These are phyloP conservation scores for Calonectria pteridis DNA, from an alignment of 2,329 filamentous ascomycete genomes.

Conservation along the genomic window DNA sequence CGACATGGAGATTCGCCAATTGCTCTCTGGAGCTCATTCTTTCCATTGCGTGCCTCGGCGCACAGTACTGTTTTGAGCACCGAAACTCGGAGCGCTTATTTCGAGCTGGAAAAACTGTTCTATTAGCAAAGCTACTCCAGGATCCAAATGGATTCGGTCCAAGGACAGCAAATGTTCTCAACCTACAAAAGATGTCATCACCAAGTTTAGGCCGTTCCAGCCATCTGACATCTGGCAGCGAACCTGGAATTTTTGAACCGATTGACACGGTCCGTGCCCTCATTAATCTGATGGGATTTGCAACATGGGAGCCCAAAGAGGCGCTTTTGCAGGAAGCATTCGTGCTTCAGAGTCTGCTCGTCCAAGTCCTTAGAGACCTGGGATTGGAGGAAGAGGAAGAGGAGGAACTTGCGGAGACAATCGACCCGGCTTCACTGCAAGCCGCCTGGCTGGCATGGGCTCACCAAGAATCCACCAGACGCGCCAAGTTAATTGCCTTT, in stretches of 20 bases:
- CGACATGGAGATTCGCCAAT: slow-evolving; percentile 49
- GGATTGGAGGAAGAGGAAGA: slow-evolving; percentile 47
- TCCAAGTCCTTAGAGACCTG: slow-evolving; percentile 49
- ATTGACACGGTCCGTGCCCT: slow-evolving; percentile 51
- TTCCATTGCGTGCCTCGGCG: slow-evolving; percentile 50
- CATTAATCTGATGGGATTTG: slow-evolving; percentile 53
- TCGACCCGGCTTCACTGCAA: neutral
- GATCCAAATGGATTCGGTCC: slow-evolving; percentile 38
- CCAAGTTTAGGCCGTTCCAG: neutral
- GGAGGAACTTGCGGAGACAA: neutral
- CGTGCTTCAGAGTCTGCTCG: slow-evolving; percentile 48
- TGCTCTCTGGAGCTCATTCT: slow-evolving; percentile 49
- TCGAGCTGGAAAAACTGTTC: slow-evolving; percentile 47
- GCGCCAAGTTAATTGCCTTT: slow-evolving; percentile 54
- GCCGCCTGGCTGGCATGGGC: slow-evolving; percentile 48
- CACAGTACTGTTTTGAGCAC: slow-evolving; percentile 55
- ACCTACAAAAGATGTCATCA: neutral
- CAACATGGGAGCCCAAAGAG: slow-evolving; percentile 53
- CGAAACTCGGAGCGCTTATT: slow-evolving; percentile 51
- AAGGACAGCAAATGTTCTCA: slow-evolving; percentile 42
- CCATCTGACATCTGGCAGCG: neutral
- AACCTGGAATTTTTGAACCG: slow-evolving; percentile 41
- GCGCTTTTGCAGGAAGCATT: slow-evolving; percentile 52
- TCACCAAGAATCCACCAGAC: slow-evolving; percentile 47
- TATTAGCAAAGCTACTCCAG: slow-evolving; percentile 46